Evolutionary conservation across 2,329 filamentous ascomycete genomes (phyloP).

Genomic region (Knoxdaviesia capensis): DNA sequence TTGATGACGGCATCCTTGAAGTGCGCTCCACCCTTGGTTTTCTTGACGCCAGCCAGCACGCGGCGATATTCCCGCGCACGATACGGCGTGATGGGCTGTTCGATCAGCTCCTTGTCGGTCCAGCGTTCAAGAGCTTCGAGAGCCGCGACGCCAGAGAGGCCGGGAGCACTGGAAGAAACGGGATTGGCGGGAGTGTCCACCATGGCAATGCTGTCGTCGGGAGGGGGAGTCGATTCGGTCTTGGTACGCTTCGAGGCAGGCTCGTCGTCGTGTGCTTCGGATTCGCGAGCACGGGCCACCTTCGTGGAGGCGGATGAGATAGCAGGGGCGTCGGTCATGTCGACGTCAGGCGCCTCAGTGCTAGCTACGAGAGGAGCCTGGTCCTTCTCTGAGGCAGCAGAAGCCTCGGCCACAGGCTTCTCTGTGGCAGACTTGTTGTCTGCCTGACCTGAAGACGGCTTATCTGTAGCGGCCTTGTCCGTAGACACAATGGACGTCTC

Average conservation of each 20-base stretch:
- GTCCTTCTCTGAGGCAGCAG: neutral
- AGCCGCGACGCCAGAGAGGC: conserved; percentile 7
- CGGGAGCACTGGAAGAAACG: conserved; percentile 8
- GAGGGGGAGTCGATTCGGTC: conserved; percentile 29
- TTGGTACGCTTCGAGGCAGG: conserved; percentile 66
- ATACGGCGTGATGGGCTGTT: conserved; percentile 31
- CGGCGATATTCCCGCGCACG: conserved; percentile 44
- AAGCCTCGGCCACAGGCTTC: neutral
- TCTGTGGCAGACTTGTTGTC: neutral
- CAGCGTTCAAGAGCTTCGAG: conserved; percentile 17
- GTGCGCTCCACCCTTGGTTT: conserved; percentile 58
- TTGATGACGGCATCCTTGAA: conserved; percentile 64
- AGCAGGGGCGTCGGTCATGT: conserved; percentile 15
- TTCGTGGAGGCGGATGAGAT: conserved; percentile 31
- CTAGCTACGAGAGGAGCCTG: conserved; percentile 3
- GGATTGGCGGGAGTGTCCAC: conserved; percentile 4
- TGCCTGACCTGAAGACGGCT: neutral
- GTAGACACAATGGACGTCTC: neutral
- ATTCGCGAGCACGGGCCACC: conserved; percentile 55
- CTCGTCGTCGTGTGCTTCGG: conserved; percentile 39
- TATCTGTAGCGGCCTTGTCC: neutral
- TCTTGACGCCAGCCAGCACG: conserved; percentile 57
- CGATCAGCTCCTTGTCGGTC: conserved; percentile 21
- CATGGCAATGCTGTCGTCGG: conserved; percentile 16
- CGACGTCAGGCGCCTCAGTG: conserved; percentile 7